Conservation (phyloP, 306 rosid species). For the Amphicarpaea edgeworthii region DNA sequence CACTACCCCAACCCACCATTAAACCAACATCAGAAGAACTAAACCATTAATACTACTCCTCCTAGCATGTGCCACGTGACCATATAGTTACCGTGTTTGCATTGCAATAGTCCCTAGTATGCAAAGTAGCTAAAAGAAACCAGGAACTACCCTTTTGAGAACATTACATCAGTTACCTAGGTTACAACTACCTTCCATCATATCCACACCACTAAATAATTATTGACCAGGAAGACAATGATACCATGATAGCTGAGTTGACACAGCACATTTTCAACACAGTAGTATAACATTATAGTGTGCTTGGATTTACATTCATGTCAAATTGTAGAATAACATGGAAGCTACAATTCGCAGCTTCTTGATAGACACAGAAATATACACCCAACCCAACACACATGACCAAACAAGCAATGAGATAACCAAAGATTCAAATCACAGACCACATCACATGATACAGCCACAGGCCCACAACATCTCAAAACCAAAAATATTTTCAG, state of each 20-base stretch:
- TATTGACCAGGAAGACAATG: not conserved
- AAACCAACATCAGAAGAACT: conserved; percentile 2
- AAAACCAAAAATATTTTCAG: too few relatives aligned
- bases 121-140: not conserved
- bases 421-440: too few relatives aligned
- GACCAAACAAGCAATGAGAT: too few relatives aligned
- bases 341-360: not conserved
- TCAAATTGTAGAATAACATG: not conserved
- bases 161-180: not conserved
- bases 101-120: not conserved
- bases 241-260: not conserved
- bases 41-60: not conserved
- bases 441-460: too few relatives aligned
- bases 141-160: not conserved
- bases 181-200: not conserved
- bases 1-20: not conserved
- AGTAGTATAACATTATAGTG: not conserved
- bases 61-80: not conserved
- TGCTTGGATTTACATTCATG: not conserved
- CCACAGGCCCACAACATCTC: too few relatives aligned
- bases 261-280: not conserved
- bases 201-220: not conserved
- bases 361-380: not conserved
- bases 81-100: not conserved
- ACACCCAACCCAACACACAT: too few relatives aligned